These are phyloP conservation scores for Saturnispora galanensis DNA, from an alignment of 805 yeast species.

Conservation along the genomic window DNA sequence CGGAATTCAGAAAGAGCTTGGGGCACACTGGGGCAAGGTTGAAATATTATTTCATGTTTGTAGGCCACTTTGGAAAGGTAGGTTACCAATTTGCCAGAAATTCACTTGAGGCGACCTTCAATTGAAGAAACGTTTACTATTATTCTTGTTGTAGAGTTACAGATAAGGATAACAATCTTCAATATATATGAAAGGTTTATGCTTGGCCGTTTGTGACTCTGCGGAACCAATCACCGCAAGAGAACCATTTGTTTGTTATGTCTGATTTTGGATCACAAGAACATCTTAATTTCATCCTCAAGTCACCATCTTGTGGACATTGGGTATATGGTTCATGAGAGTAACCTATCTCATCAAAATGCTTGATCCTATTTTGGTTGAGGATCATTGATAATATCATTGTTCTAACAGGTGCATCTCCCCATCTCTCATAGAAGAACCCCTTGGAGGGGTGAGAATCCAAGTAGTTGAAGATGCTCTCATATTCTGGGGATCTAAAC, in stretches of 20 bases:
- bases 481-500: slow-evolving; percentile 61
- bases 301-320: slow-evolving; percentile 61
- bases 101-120: too few relatives aligned
- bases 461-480: slow-evolving; percentile 53
- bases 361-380: slow-evolving; percentile 61
- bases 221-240: slow-evolving; percentile 26
- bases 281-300: slow-evolving; percentile 50
- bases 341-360: slow-evolving; percentile 74
- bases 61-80: too few relatives aligned
- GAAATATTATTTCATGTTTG: too few relatives aligned
- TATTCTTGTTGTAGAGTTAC: too few relatives aligned
- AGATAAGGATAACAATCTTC: too few relatives aligned
- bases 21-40: too few relatives aligned
- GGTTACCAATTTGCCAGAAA: too few relatives aligned
- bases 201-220: neutral
- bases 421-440: slow-evolving; percentile 86
- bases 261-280: slow-evolving; percentile 61
- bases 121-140: too few relatives aligned
- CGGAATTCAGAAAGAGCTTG: too few relatives aligned
- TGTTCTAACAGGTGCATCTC: slow-evolving; percentile 80
- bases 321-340: slow-evolving; percentile 68
- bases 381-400: slow-evolving; percentile 57
- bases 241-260: slow-evolving; percentile 46
- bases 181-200: neutral
- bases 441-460: slow-evolving; percentile 61